Evolutionary conservation across 2,329 filamentous ascomycete species (phyloP).

Genomic region (Aspergillus novofumigatus): DNA sequence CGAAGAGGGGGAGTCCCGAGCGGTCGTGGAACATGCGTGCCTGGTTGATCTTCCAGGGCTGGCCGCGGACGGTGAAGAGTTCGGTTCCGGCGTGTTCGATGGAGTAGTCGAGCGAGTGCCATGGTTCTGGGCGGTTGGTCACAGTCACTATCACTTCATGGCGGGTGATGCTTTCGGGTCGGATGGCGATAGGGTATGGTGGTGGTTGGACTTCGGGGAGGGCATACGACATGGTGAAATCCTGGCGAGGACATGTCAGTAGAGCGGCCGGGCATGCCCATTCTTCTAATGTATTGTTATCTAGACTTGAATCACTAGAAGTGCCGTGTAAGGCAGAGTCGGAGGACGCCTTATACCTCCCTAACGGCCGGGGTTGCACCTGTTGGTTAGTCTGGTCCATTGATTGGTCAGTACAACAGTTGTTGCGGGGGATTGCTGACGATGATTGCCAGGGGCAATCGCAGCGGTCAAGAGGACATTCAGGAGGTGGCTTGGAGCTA

Average conservation of each 20-base stretch:
- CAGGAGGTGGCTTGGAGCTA: not conserved
- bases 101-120: slow-evolving; percentile 16
- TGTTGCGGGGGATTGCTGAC: not conserved
- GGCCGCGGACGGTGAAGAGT: slow-evolving; percentile 11
- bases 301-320: no score
- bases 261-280: not conserved
- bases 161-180: slow-evolving; percentile 9
- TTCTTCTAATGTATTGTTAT: no score
- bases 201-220: slow-evolving; percentile 2
- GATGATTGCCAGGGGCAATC: not conserved
- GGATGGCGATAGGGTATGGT: slow-evolving; percentile 11
- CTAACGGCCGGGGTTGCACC: not conserved
- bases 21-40: slow-evolving; percentile 14
- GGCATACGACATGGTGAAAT: slow-evolving; percentile 4
- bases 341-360: slow-evolving; percentile 1
- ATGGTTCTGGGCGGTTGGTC: slow-evolving; percentile 13
- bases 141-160: slow-evolving; percentile 6
- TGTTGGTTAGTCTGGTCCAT: slow-evolving; percentile 1
- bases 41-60: slow-evolving; percentile 12
- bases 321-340: slow-evolving; percentile 1
- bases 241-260: not conserved
- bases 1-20: slow-evolving; percentile 15
- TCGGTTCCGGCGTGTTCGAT: slow-evolving; percentile 5
- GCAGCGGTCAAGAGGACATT: not conserved
- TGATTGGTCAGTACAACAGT: slow-evolving; percentile 1